phyloP scores from a whole-genome alignment of 805 yeast genomes.

The Kazachstania bromeliacearum region DNA sequence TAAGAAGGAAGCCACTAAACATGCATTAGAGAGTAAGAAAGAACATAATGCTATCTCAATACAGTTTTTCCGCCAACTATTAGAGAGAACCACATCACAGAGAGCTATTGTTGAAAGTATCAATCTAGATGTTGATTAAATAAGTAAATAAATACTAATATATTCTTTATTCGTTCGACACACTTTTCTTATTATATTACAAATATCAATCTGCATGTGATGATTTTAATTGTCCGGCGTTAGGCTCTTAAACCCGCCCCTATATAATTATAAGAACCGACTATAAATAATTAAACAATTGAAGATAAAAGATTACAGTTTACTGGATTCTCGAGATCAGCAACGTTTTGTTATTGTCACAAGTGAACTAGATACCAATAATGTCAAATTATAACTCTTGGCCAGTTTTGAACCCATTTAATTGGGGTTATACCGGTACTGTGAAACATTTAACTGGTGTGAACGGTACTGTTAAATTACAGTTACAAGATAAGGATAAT shows the following conservation, averaged over 20 bases:
- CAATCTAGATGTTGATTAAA: slow-evolving; percentile 25
- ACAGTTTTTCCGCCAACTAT: slow-evolving; percentile 19
- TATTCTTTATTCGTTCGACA: no score
- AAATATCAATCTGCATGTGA: no score
- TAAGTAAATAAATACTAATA: no score
- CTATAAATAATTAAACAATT: no score
- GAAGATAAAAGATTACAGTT: no score
- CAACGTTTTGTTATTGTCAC: no score
- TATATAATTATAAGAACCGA: no score
- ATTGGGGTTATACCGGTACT: slow-evolving; percentile 30
- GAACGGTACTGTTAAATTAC: slow-evolving; percentile 18
- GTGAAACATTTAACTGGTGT: slow-evolving; percentile 21
- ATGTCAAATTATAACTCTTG: slow-evolving; percentile 4
- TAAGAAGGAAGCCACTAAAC: slow-evolving; percentile 17
- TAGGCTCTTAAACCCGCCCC: no score
- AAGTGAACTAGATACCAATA: no score
- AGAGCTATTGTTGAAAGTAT: slow-evolving; percentile 16
- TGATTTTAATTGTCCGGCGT: no score
- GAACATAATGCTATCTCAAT: slow-evolving; percentile 20
- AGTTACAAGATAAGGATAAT: slow-evolving; percentile 12
- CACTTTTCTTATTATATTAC: no score
- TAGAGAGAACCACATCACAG: slow-evolving; percentile 18
- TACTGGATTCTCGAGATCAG: no score
- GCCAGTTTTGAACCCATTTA: slow-evolving; percentile 23
- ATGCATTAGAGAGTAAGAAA: slow-evolving; percentile 19